Evolutionary conservation across 73 alveolate genomes (phyloP), one percentile per base, ranked within the genome.

Genomic region (Paramecium sonneborni): DNA sequence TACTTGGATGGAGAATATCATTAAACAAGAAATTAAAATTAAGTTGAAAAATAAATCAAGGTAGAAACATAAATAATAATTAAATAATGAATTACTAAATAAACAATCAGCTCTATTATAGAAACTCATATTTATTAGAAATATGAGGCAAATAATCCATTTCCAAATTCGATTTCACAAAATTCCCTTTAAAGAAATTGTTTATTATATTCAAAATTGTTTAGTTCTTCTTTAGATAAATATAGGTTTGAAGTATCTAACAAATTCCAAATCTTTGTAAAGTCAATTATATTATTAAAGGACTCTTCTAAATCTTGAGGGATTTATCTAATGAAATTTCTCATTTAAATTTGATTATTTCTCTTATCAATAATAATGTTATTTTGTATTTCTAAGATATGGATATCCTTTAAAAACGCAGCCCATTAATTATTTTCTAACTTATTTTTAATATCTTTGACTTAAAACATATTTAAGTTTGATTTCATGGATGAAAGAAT

Each of bases 401-500:
- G 57, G 12, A 72, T 38, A 11, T 72, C 55, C 10, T 72, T 72
- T 18, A 72, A 72, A 35, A 10, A 35, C 1, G 34, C 14, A 0
- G 86, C 86, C 86, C 86, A 72, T 21, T 72, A 34, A 72, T 72
- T 72, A 18, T 72, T 72, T 8, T 35, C 86, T 38, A 72, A 72
- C 32, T 72, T 35, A 72, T 35, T 35, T 14, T n/a, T 72, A 38
- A 72, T 32, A 30, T 72, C 86, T 21, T 35, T 72, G 5, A 32
- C 86, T 11, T 35, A 15, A 18, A 28, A 38, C 55, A 72, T 38
- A 72, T 38, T 35, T 12, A 12, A 21, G 12, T 72, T 72, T 28
- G 57, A 12, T 72, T 15, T 35, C 5, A 72, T 37, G 1, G 57
- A 72, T 72, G 55, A 72, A 34, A 62, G 44, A 23, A 72, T 34